Conservation (phyloP, 208 protist species). For the Giardia muris region DNA sequence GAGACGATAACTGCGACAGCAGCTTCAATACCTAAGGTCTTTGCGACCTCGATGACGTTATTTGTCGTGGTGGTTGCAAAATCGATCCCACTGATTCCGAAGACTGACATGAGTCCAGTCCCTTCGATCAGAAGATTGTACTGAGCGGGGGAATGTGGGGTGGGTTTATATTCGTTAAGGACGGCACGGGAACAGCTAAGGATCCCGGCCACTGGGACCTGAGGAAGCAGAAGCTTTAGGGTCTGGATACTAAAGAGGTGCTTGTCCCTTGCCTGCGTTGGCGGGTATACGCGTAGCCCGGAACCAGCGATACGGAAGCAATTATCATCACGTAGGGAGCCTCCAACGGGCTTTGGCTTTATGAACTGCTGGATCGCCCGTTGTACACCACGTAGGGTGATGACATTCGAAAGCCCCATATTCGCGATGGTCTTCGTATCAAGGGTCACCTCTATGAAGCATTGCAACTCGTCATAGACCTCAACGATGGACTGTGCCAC, state of each 20-base stretch:
- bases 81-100: not conserved
- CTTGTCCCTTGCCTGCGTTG: not conserved
- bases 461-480: not conserved
- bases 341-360: not conserved
- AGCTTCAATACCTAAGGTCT: constrained; percentile 14
- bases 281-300: not conserved
- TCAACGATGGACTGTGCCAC: not conserved
- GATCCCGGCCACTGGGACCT: not conserved
- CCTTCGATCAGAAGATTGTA: not conserved
- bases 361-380: not conserved
- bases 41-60: not conserved
- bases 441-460: not conserved
- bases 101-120: not conserved
- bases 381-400: not conserved
- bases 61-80: not conserved
- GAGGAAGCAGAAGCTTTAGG: not conserved
- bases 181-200: not conserved
- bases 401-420: not conserved
- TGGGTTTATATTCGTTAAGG: not conserved
- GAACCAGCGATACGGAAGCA: not conserved
- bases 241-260: not conserved
- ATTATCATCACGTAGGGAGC: not conserved
- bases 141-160: not conserved
- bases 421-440: not conserved
- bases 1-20: not conserved